Evolutionary conservation across 2,329 filamentous ascomycete genomes (phyloP).

Genomic region (Penicillium occitanis): DNA sequence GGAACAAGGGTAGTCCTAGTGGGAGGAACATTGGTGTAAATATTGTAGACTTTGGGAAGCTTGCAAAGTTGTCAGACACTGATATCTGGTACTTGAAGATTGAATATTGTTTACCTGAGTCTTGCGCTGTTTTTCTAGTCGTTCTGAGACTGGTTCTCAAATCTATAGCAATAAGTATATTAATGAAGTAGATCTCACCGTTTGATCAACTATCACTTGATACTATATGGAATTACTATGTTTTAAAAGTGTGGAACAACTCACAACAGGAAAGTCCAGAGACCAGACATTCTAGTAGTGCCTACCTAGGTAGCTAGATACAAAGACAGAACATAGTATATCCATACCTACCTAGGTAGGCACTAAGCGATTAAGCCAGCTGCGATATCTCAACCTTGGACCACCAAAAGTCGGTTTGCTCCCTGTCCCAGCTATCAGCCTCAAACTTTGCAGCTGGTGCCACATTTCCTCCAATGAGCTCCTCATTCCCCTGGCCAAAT

Average conservation of each 20-base stretch:
- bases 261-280: neutral
- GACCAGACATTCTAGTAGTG: neutral
- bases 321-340: neutral
- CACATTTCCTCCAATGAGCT: slow-evolving; percentile 46
- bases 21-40: too few species aligned
- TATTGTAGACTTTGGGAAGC: too few species aligned
- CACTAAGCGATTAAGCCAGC: slow-evolving; percentile 14
- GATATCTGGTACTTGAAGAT: too few species aligned
- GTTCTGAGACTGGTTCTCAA: too few species aligned
- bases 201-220: too few species aligned
- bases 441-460: slow-evolving; percentile 44
- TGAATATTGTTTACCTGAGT: too few species aligned
- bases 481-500: slow-evolving; percentile 52
- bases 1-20: too few species aligned
- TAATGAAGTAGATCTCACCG: too few species aligned
- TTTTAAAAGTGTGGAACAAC: neutral
- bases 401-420: slow-evolving; percentile 52
- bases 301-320: neutral
- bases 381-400: slow-evolving; percentile 33
- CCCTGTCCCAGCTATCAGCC: slow-evolving; percentile 44
- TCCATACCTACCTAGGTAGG: neutral
- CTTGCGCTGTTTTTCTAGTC: too few species aligned
- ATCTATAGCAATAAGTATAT: too few species aligned
- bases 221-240: neutral
- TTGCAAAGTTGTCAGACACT: too few species aligned